Evolutionary conservation across 2,329 filamentous ascomycete genomes (phyloP), one percentile per base, ranked within the genome.

Genomic region (Aspergillus candidus): DNA sequence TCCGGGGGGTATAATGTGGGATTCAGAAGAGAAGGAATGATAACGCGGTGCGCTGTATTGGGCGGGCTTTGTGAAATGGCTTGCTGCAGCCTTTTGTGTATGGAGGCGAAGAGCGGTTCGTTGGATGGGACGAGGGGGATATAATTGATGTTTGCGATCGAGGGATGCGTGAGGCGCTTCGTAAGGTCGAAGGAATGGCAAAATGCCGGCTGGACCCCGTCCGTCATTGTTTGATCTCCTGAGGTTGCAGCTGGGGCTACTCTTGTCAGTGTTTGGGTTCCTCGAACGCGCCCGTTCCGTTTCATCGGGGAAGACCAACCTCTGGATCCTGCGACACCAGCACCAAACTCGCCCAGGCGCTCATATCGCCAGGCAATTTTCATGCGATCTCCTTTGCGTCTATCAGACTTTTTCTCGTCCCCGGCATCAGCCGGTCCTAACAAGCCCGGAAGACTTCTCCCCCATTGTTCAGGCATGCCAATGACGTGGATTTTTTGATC

Each of bases 341-440:
- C 75, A 34, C 81, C 81, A 55, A 82, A 83, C 52, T 85, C 84
- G 12, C 86, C 85, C 41, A 97, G 68, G 30, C 82, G 79, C 67
- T 97, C 90, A 69, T 98, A 98, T 65, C 93, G 79, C 93, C 93
- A 98, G 3, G 93, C 93, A 72, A 98, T 98, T 72, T 95, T 97
- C 93, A 98, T 97, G 67, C 84, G 90, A 50, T 91, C 86, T 11
- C 76, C 74, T 53, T 63, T 69, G 65, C 63, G 58, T 57, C 58
- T 59, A 34, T 60, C 63, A 8, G 60, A 57, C 44, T 67, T 27
- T 27, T 27, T 70, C 35, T 71, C 66, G 30, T 73, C 70, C 29
- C 74, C 62, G 35, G 61, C 56, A 54, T 74, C 69, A 30, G 72
- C 64, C 40, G 73, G 68, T 51, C 74, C 68, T 37, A 77, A 75